These are phyloP conservation scores for Exophiala sp. DNA, from an alignment of 2,329 filamentous ascomycete genomes.

Conservation along the genomic window DNA sequence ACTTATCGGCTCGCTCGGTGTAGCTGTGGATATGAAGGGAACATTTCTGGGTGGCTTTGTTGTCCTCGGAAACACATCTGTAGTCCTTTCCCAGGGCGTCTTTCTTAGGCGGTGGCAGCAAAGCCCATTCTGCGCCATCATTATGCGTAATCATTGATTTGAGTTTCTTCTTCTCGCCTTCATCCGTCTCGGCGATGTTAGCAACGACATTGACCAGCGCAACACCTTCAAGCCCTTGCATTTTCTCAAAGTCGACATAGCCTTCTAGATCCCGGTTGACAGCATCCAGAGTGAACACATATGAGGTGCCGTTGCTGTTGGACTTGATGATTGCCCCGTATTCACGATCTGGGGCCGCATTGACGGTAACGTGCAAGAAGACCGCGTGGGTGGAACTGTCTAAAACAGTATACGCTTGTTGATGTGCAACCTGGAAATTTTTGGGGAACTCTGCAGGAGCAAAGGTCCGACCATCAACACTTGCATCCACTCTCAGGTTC, in stretches of 20 bases:
- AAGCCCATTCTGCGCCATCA: constrained; percentile 82
- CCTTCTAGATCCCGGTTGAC: constrained; percentile 74
- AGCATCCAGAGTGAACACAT: constrained; percentile 71
- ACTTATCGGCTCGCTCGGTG: constrained; percentile 76
- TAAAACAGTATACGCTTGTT: constrained; percentile 83
- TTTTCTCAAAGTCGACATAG: constrained; percentile 94
- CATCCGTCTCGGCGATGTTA: constrained; percentile 61
- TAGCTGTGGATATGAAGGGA: constrained; percentile 91
- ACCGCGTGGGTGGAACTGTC: constrained; percentile 92
- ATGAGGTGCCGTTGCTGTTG: constrained; percentile 96
- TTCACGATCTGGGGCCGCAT: constrained; percentile 56
- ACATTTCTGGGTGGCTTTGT: constrained; percentile 58
- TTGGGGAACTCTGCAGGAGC: constrained; percentile 78
- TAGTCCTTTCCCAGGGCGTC: constrained; percentile 67
- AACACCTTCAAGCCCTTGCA: constrained; percentile 85
- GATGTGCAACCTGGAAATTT: constrained; percentile 71
- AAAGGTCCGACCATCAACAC: constrained; percentile 75
- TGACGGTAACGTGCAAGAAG: constrained; percentile 86
- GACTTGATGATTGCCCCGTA: constrained; percentile 93
- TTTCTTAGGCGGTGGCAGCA: constrained; percentile 64
- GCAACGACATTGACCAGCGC: constrained; percentile 77
- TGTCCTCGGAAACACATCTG: constrained; percentile 56
- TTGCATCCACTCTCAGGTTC: constrained; percentile 70
- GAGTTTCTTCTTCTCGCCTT: constrained; percentile 66
- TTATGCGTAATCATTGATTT: constrained; percentile 94